These are phyloP conservation scores for Tanozyma kutaoensis DNA, from an alignment of 805 yeast species.

Conservation along the genomic window DNA sequence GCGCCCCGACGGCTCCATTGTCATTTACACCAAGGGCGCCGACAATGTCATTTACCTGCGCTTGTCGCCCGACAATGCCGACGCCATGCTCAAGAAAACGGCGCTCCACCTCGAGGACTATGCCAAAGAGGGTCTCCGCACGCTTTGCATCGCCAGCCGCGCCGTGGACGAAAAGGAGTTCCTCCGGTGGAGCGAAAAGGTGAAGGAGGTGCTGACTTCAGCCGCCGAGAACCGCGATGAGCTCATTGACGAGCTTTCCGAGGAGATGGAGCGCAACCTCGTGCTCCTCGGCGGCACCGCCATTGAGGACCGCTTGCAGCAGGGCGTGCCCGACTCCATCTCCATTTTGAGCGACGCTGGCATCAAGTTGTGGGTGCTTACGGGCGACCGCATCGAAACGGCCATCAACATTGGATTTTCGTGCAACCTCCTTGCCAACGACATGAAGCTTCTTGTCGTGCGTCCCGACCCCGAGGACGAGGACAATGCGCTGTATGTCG, in stretches of 20 bases:
- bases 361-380: conserved; percentile 73
- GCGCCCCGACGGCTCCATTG: conserved; percentile 24
- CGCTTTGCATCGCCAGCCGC: conserved; percentile 68
- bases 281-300: conserved; percentile 72
- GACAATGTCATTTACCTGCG: conserved; percentile 68
- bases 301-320: conserved; percentile 74
- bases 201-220: conserved; percentile 47
- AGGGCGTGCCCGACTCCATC: conserved; percentile 78
- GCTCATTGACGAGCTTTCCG: conserved; percentile 63
- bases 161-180: too few species aligned
- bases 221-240: conserved; percentile 53
- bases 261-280: conserved; percentile 55
- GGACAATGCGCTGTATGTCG: conserved; percentile 14
- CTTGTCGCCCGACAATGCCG: conserved; percentile 34
- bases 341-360: conserved; percentile 61
- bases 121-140: conserved; percentile 77
- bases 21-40: conserved; percentile 61
- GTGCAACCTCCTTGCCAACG: conserved; percentile 62
- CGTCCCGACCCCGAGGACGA: conserved; percentile 24
- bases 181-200: conserved; percentile 46
- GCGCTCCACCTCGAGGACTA: conserved; percentile 65
- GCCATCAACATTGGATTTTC: conserved; percentile 82
- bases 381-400: conserved; percentile 85
- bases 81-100: conserved; percentile 41
- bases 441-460: conserved; percentile 55